These are phyloP conservation scores for Podila epicladia DNA, from an alignment of 192 early-diverging fungal species.

Conservation along the genomic window DNA sequence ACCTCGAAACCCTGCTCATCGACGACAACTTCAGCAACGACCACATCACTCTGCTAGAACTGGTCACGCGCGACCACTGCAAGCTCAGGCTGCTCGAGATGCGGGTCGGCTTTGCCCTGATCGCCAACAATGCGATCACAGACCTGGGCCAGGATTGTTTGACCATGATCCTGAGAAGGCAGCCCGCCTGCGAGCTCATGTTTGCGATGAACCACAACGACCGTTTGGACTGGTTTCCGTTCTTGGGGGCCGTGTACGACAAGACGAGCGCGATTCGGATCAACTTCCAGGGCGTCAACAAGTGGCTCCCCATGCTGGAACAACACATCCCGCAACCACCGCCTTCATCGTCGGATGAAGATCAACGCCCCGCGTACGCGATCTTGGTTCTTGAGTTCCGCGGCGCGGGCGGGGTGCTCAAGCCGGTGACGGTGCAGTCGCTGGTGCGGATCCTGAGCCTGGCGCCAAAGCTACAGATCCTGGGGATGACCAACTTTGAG, in stretches of 20 bases:
- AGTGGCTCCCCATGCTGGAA: conserved; percentile 10
- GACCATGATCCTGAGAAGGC: not conserved
- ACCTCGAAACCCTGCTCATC: conserved; percentile 11
- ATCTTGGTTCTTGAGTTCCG: conserved; percentile 6
- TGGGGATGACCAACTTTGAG: conserved; percentile 6
- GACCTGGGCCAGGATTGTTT: conserved; percentile 1
- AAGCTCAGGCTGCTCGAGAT: conserved; percentile 18
- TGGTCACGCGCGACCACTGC: not conserved
- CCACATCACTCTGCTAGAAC: not conserved
- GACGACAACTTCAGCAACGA: conserved; percentile 11
- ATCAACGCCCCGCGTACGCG: conserved; percentile 3
- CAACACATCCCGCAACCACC: not conserved
- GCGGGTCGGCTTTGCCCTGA: conserved; percentile 8
- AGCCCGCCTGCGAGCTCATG: conserved; percentile 8
- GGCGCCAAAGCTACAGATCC: not conserved
- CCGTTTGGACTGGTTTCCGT: conserved; percentile 10
- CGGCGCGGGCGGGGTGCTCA: conserved; percentile 4
- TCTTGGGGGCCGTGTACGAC: conserved; percentile 12
- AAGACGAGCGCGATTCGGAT: conserved; percentile 9
- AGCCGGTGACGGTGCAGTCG: not conserved
- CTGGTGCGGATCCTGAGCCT: not conserved
- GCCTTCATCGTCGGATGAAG: too few species aligned
- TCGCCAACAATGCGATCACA: conserved; percentile 10
- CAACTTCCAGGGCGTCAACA: conserved; percentile 10
- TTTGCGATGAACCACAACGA: conserved; percentile 12